phyloP scores from a whole-genome alignment of 176 grass and related monocot genomes.

The Avena atlantica region DNA sequence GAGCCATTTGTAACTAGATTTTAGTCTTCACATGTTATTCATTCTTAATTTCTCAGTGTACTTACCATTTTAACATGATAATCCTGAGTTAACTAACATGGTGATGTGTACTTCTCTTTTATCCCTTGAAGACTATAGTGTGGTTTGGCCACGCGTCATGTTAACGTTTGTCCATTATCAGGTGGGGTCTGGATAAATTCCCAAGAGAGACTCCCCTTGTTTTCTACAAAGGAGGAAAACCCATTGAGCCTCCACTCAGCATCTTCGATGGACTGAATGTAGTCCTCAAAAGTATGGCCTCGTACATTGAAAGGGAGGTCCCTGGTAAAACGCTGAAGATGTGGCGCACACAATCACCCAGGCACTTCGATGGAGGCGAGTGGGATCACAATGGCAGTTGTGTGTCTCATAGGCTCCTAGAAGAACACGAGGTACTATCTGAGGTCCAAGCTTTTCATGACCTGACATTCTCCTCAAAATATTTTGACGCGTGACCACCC shows the following conservation, averaged over 20 bases:
- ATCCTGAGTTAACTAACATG: not conserved
- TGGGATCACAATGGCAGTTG: slow-evolving; percentile 95
- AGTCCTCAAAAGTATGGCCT: slow-evolving; percentile 74
- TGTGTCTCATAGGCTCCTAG: slow-evolving; percentile 60
- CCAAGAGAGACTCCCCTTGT: slow-evolving; percentile 81
- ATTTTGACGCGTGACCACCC: not conserved
- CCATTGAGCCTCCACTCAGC: slow-evolving; percentile 68
- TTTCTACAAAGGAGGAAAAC: slow-evolving; percentile 82
- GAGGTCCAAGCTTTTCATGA: not conserved
- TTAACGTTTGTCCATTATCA: slow-evolving; percentile 28
- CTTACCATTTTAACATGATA: not conserved
- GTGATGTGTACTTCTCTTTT: not conserved
- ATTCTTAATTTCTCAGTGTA: not conserved
- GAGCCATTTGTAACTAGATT: not conserved
- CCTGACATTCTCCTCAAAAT: not conserved
- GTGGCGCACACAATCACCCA: slow-evolving; percentile 87
- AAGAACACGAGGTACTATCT: slow-evolving; percentile 67
- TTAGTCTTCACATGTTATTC: not conserved
- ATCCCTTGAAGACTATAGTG: not conserved
- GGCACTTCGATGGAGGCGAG: slow-evolving; percentile 89
- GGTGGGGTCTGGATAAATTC: slow-evolving; percentile 94
- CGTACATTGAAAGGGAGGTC: slow-evolving; percentile 83
- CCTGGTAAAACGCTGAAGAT: slow-evolving; percentile 74
- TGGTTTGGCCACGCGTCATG: slow-evolving; percentile 1
- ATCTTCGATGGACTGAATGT: slow-evolving; percentile 70